Conservation (phyloP, 495 filamentous ascomycete species). For the Ramalina intermedia region DNA sequence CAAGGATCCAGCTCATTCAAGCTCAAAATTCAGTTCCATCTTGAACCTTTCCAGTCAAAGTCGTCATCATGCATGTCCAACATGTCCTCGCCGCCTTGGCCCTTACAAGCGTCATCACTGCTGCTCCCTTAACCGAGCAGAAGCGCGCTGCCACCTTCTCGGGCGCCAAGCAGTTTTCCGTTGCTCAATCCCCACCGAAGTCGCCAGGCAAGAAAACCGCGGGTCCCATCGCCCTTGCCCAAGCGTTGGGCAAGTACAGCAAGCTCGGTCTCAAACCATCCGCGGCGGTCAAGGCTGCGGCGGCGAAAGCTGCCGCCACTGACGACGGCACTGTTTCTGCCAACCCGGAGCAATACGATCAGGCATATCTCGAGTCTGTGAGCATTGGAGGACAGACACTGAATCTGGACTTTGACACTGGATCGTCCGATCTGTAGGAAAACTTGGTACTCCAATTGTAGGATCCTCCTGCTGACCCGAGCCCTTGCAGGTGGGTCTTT, state of each 20-base stretch:
- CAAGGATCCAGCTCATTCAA: neutral
- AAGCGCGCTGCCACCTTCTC: slow-evolving; percentile 4
- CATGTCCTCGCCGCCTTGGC: slow-evolving; percentile 11
- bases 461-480: slow-evolving; percentile 4
- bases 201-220: slow-evolving; percentile 15
- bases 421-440: slow-evolving; percentile 57
- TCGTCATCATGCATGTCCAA: slow-evolving; percentile 8
- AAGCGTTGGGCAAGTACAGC: slow-evolving; percentile 31
- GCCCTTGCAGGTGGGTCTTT: slow-evolving; percentile 32
- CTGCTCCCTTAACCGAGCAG: slow-evolving; percentile 2
- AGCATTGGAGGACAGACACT: slow-evolving; percentile 46
- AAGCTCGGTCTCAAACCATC: slow-evolving; percentile 23
- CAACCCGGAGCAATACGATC: slow-evolving; percentile 41
- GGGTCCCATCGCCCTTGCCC: slow-evolving; percentile 27
- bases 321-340: slow-evolving; percentile 33
- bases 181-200: slow-evolving; percentile 5
- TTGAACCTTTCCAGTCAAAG: neutral
- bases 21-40: neutral
- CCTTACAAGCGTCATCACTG: slow-evolving; percentile 2
- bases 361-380: slow-evolving; percentile 53
- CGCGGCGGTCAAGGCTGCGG: slow-evolving; percentile 21
- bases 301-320: slow-evolving; percentile 27
- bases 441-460: neutral
- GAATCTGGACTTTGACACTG: slow-evolving; percentile 61
- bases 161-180: slow-evolving; percentile 5